A percentile compares a stretch with the other conserved stretches of the same genome.
phyloP scores from a whole-genome alignment of 164 flowering plant genomes.

The Saururus chinensis region DNA sequence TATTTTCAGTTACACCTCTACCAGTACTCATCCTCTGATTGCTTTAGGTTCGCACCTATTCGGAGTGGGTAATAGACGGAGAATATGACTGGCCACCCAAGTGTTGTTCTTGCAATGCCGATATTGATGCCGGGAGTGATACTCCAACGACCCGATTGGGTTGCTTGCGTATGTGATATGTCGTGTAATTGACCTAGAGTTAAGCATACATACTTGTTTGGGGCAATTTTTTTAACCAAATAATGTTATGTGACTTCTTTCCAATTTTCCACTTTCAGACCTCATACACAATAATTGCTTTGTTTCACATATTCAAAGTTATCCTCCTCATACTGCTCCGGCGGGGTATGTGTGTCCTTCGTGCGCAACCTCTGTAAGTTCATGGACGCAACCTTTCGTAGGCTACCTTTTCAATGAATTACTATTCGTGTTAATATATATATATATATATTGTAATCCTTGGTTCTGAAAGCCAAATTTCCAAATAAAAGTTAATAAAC shows the following conservation, averaged over 20 bases:
- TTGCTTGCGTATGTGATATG: constrained; percentile 81
- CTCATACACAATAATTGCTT: constrained; percentile 82
- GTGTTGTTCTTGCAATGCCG: constrained; percentile 69
- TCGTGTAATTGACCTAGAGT: not conserved
- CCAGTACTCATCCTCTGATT: constrained; percentile 10
- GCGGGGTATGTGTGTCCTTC: constrained; percentile 91
- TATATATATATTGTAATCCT: not conserved
- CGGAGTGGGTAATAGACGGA: constrained; percentile 99
- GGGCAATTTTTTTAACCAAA: constrained; percentile 1
- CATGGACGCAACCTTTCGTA: not conserved
- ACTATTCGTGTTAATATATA: not conserved
- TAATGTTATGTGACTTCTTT: constrained; percentile 1
- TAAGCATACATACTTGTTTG: not conserved
- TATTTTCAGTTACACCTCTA: not conserved
- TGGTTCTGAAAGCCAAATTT: not conserved
- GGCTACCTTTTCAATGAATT: no score
- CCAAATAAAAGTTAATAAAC: no score
- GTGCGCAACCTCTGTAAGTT: constrained; percentile 74
- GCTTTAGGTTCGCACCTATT: constrained; percentile 73
- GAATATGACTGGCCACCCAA: constrained; percentile 98
- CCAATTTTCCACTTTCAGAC: constrained; percentile 37
- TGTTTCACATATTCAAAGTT: constrained; percentile 77
- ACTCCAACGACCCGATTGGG: constrained; percentile 82
- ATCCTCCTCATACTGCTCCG: constrained; percentile 90
- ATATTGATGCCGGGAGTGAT: constrained; percentile 51